phyloP scores from a whole-genome alignment of 1,139 yeast species.

The Saccharomyces hybrid region DNA sequence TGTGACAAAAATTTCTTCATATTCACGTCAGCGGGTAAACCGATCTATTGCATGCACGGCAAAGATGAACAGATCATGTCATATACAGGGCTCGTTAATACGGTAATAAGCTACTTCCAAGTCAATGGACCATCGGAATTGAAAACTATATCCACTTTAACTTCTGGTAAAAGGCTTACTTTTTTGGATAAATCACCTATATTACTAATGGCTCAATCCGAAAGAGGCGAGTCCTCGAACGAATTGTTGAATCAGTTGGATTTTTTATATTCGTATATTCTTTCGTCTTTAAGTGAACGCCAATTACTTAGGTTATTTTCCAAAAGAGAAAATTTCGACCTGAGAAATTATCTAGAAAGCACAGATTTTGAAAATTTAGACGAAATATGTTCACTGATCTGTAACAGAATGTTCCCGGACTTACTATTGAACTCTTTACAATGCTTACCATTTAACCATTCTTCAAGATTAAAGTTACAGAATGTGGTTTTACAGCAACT shows the following conservation, averaged over 20 bases:
- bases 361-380: constrained; percentile 28
- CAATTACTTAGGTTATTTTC: constrained; percentile 62
- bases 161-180: constrained; percentile 43
- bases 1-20: constrained; percentile 48
- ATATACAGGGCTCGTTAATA: constrained; percentile 54
- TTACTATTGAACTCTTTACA: constrained; percentile 56
- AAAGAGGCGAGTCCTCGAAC: constrained; percentile 43
- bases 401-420: constrained; percentile 45
- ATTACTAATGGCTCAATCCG: constrained; percentile 65
- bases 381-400: constrained; percentile 26
- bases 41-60: constrained; percentile 78
- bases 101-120: constrained; percentile 36
- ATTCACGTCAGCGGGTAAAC: constrained; percentile 89
- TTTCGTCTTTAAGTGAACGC: constrained; percentile 72
- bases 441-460: constrained; percentile 43
- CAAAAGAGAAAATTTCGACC: constrained; percentile 72
- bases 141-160: constrained; percentile 37
- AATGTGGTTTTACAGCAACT: constrained; percentile 19
- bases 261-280: constrained; percentile 67
- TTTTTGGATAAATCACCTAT: constrained; percentile 63
- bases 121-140: constrained; percentile 30
- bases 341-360: constrained; percentile 60
- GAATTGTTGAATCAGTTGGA: constrained; percentile 62
- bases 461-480: constrained; percentile 40
- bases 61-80: constrained; percentile 63